phyloP scores from a whole-genome alignment of 2,329 filamentous ascomycete species.

The Ilyonectria mors-panacis region DNA sequence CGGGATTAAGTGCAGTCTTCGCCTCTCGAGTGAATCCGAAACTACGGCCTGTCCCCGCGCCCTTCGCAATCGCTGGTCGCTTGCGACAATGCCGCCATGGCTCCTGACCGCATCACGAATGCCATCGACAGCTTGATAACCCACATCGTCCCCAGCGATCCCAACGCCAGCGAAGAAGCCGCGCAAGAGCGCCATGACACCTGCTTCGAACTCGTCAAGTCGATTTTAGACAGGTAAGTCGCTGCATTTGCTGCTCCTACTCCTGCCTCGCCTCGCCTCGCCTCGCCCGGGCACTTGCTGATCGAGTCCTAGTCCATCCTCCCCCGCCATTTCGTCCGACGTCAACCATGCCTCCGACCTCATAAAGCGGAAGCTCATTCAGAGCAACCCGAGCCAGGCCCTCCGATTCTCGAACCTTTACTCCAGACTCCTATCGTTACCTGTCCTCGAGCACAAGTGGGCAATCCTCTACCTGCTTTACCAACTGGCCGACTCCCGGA shows the following conservation, averaged over 20 bases:
- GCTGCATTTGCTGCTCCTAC: conserved; percentile 17
- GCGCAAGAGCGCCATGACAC: conserved; percentile 79
- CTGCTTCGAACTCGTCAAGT: conserved; percentile 66
- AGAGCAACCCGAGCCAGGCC: conserved; percentile 83
- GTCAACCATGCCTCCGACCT: conserved; percentile 94
- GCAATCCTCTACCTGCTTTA: conserved; percentile 93
- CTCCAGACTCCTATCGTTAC: conserved; percentile 88
- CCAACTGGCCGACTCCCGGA: conserved; percentile 81
- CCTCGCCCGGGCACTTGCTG: neutral
- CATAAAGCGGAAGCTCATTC: conserved; percentile 89
- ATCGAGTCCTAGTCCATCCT: conserved; percentile 58
- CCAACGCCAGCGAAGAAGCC: conserved; percentile 76
- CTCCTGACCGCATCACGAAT: conserved; percentile 79
- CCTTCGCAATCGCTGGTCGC: conserved; percentile 22
- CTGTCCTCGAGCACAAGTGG: conserved; percentile 96
- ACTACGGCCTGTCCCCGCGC: neutral
- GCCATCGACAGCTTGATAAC: conserved; percentile 85
- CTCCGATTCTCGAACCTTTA: conserved; percentile 92
- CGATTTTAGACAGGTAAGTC: conserved; percentile 66
- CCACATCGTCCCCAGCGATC: conserved; percentile 78
- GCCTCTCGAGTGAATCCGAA: neutral
- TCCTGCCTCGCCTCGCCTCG: neutral
- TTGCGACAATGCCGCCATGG: conserved; percentile 68
- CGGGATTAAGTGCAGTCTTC: neutral
- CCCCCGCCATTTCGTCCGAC: conserved; percentile 74